These are phyloP conservation scores for Parsonsia alboflavescens DNA, from an alignment of 257 asterid species.

Conservation along the genomic window DNA sequence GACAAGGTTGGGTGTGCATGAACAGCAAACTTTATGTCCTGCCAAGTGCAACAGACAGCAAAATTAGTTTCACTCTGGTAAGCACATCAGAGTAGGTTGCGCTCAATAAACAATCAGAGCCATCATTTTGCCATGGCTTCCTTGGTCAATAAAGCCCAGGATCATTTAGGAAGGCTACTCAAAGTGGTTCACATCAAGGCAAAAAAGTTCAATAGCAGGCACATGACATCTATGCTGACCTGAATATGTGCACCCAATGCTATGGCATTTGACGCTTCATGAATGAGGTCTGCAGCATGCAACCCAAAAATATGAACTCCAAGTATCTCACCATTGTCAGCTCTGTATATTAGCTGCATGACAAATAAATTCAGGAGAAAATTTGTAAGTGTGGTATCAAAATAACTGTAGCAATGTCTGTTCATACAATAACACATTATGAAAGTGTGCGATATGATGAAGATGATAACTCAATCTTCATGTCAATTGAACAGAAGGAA, in stretches of 20 bases:
- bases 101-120: background rate
- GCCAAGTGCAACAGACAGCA: background rate
- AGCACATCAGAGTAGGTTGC: background rate
- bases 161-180: background rate
- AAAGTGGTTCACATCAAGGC: background rate
- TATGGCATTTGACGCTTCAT: constrained; percentile 66
- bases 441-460: background rate
- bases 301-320: constrained; percentile 75
- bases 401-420: background rate
- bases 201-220: too few relatives aligned
- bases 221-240: constrained; percentile 23
- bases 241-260: constrained; percentile 57
- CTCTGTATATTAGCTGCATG: constrained; percentile 66
- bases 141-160: background rate
- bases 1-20: constrained; percentile 58
- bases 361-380: background rate
- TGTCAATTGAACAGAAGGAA: background rate
- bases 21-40: constrained; percentile 46
- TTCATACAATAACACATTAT: background rate
- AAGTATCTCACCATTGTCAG: constrained; percentile 71
- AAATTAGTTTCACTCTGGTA: background rate
- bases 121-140: background rate
- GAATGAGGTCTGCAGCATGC: constrained; percentile 74
- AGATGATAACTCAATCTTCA: background rate
- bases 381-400: background rate